Evolutionary conservation across 1,284 basidiomycete species (phyloP).

Genomic region (Phellopilus nigrolimitatus): DNA sequence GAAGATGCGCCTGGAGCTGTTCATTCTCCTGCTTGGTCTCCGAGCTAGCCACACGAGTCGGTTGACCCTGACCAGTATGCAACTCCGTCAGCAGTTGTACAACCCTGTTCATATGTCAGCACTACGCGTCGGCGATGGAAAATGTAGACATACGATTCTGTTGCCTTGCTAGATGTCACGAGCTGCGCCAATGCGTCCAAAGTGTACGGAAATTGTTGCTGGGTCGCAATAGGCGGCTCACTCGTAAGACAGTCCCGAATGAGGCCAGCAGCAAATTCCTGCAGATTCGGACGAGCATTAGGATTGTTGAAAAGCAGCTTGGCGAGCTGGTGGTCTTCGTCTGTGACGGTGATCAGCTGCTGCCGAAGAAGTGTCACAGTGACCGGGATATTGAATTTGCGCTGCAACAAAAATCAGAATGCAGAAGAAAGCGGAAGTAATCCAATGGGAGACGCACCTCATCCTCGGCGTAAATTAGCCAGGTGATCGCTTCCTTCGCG

Average conservation of each 20-base stretch:
- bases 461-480: slow-evolving; percentile 96
- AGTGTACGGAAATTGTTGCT: slow-evolving; percentile 77
- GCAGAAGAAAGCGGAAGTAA: neutral
- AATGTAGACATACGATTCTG: slow-evolving; percentile 61
- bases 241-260: slow-evolving; percentile 83
- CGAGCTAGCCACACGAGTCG: slow-evolving; percentile 30
- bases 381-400: slow-evolving; percentile 95
- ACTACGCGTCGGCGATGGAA: slow-evolving; percentile 1
- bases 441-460: slow-evolving; percentile 51
- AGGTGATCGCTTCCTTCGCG: slow-evolving; percentile 94
- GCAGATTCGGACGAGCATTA: slow-evolving; percentile 72
- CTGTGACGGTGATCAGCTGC: slow-evolving; percentile 71
- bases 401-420: slow-evolving; percentile 40
- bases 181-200: slow-evolving; percentile 79
- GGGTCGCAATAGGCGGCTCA: slow-evolving; percentile 74
- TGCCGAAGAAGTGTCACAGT: slow-evolving; percentile 86
- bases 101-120: slow-evolving; percentile 34
- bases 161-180: slow-evolving; percentile 69
- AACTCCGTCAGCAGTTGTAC: slow-evolving; percentile 69
- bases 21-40: slow-evolving; percentile 65
- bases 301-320: slow-evolving; percentile 72
- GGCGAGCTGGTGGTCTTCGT: slow-evolving; percentile 90
- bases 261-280: slow-evolving; percentile 82
- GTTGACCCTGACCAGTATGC: slow-evolving; percentile 50
- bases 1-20: slow-evolving; percentile 64